These are phyloP conservation scores for Cajanus cajan DNA, from an alignment of 306 rosid genomes.

Conservation along the genomic window DNA sequence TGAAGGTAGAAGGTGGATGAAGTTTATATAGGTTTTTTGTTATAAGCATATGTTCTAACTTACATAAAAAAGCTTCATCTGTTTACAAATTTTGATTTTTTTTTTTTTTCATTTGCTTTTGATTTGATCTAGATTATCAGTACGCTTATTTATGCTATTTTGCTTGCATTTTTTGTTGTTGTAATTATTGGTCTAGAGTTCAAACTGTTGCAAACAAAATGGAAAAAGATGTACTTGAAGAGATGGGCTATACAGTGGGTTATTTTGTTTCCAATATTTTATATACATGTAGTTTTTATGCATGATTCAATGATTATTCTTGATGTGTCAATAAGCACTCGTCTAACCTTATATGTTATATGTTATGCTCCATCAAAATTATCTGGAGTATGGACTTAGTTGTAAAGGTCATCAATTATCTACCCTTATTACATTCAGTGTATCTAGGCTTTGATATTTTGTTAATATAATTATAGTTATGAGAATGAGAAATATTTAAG, in stretches of 20 bases:
- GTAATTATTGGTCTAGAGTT: background rate
- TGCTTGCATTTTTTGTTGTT: background rate
- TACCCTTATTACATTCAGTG: background rate
- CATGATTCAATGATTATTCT: slow-evolving; percentile 14
- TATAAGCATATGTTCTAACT: background rate
- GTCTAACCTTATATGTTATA: background rate
- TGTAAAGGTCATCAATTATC: background rate
- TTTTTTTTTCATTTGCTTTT: background rate
- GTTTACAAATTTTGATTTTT: background rate
- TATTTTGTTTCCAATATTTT: background rate
- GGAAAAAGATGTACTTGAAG: background rate
- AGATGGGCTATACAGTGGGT: background rate
- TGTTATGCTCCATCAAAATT: background rate
- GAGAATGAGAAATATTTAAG: background rate
- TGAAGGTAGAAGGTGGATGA: background rate
- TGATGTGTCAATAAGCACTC: background rate
- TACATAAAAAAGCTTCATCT: background rate
- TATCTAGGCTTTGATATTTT: background rate
- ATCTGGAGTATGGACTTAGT: background rate
- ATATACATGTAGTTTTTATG: background rate
- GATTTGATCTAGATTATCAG: background rate
- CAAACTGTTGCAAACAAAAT: background rate
- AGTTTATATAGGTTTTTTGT: background rate
- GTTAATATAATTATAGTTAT: background rate
- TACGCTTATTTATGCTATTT: background rate